phyloP scores from a whole-genome alignment of 805 yeast species.

The Candida sanyiensis region DNA sequence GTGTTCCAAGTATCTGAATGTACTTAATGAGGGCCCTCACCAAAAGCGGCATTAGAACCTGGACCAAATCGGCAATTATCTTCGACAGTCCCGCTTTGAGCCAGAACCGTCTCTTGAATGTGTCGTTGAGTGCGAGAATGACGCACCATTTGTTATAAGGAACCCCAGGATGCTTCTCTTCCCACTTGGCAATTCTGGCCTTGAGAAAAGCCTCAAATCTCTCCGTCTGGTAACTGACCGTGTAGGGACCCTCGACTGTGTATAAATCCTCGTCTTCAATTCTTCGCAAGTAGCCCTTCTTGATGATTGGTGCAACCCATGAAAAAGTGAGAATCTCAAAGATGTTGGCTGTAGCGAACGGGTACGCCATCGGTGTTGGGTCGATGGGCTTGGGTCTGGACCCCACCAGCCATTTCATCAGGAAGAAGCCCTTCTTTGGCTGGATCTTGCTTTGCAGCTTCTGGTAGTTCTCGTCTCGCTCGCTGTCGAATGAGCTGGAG shows the following conservation, averaged over 20 bases:
- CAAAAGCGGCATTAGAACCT: slow-evolving; percentile 59
- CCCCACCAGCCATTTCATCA: slow-evolving; percentile 18
- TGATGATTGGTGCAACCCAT: slow-evolving; percentile 23
- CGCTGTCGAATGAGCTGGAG: no score
- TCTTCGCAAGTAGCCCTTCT: slow-evolving; percentile 55
- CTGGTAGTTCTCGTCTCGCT: slow-evolving; percentile 4
- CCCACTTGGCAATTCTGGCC: slow-evolving; percentile 24
- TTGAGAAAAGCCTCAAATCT: slow-evolving; percentile 30
- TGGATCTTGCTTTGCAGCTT: slow-evolving; percentile 14
- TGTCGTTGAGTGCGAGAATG: slow-evolving; percentile 31
- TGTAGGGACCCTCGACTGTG: slow-evolving; percentile 32
- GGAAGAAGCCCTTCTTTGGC: slow-evolving; percentile 13
- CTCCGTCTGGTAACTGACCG: slow-evolving; percentile 31
- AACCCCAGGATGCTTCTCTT: slow-evolving; percentile 24
- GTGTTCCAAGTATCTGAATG: slow-evolving; percentile 46
- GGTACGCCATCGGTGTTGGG: slow-evolving; percentile 15
- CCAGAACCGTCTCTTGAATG: slow-evolving; percentile 32
- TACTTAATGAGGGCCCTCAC: slow-evolving; percentile 59
- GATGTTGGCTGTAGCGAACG: slow-evolving; percentile 17
- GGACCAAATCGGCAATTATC: slow-evolving; percentile 27
- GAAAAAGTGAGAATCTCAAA: slow-evolving; percentile 17
- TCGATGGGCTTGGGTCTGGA: slow-evolving; percentile 19
- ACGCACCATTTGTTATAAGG: slow-evolving; percentile 22
- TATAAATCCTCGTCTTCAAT: slow-evolving; percentile 53
- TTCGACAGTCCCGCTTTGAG: slow-evolving; percentile 26